phyloP scores from a whole-genome alignment of 495 filamentous ascomycete species.

The Penicillium simplicissimum region DNA sequence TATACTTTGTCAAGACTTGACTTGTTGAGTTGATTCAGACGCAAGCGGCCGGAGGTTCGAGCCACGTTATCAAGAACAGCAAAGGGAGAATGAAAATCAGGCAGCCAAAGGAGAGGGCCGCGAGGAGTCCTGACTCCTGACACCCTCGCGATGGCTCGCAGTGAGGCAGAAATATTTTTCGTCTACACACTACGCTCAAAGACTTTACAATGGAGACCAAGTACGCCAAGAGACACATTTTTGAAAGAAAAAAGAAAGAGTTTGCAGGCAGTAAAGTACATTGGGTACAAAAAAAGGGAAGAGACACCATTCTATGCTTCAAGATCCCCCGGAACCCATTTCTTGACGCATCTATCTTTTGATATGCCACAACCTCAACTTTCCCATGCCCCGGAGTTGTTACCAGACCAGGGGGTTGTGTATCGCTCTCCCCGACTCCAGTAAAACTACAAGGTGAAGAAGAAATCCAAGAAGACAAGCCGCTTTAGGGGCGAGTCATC shows the following conservation, averaged over 20 bases:
- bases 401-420: slow-evolving; percentile 21
- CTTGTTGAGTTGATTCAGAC: not conserved
- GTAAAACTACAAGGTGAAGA: slow-evolving; percentile 26
- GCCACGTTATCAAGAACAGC: slow-evolving; percentile 9
- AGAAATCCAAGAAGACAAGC: slow-evolving; percentile 7
- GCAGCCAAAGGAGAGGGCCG: too few relatives aligned
- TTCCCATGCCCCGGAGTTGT: slow-evolving; percentile 29
- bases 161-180: not conserved
- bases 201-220: not conserved
- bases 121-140: too few relatives aligned
- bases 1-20: not conserved
- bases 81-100: too few relatives aligned
- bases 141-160: too few relatives aligned
- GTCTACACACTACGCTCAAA: not conserved
- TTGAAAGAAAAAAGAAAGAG: slow-evolving; percentile 45
- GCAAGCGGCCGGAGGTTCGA: not conserved
- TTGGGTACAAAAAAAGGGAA: slow-evolving; percentile 48
- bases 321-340: slow-evolving; percentile 41
- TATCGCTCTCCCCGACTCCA: slow-evolving; percentile 38
- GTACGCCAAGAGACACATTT: slow-evolving; percentile 34
- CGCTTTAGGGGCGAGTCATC: slow-evolving; percentile 31
- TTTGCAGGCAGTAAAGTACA: slow-evolving; percentile 62
- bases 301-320: slow-evolving; percentile 50
- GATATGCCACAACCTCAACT: slow-evolving; percentile 37
- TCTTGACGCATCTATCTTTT: slow-evolving; percentile 55